These are phyloP conservation scores for Talaromyces sp. DNA, from an alignment of 2,329 filamentous ascomycete genomes.

Conservation along the genomic window DNA sequence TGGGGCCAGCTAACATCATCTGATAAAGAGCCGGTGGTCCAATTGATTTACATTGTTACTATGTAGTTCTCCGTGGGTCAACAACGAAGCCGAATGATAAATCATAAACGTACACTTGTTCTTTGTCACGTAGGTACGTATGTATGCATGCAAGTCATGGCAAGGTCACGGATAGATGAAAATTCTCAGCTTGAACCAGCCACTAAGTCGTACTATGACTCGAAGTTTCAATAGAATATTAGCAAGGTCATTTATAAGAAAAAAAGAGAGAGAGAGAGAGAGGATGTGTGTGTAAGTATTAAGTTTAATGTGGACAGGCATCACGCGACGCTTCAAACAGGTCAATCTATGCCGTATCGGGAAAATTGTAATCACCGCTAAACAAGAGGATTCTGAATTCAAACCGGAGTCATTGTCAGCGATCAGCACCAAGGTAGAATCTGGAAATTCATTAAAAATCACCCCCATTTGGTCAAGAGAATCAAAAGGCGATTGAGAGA, in stretches of 20 bases:
- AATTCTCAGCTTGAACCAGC: background rate
- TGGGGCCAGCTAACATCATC: slow-evolving; percentile 1
- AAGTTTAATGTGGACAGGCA: background rate
- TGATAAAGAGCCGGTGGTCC: background rate
- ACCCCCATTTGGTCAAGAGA: background rate
- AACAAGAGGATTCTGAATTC: background rate
- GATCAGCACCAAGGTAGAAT: background rate
- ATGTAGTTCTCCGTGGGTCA: background rate
- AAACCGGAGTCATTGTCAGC: background rate
- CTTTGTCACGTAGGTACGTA: background rate
- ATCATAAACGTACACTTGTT: background rate
- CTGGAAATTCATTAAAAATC: background rate
- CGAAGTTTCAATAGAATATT: background rate
- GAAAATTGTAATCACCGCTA: background rate
- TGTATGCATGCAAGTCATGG: background rate
- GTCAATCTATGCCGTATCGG: slow-evolving; percentile 1
- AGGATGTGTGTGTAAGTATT: no score
- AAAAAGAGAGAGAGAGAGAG: background rate
- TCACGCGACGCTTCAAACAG: background rate
- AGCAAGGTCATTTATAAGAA: background rate
- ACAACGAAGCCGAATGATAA: background rate
- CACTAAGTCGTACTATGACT: background rate
- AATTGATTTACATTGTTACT: background rate
- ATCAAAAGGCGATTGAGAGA: background rate
- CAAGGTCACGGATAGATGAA: background rate